Conservation (phyloP, 1,284 basidiomycete genomes). For the Bjerkandera adusta region DNA sequence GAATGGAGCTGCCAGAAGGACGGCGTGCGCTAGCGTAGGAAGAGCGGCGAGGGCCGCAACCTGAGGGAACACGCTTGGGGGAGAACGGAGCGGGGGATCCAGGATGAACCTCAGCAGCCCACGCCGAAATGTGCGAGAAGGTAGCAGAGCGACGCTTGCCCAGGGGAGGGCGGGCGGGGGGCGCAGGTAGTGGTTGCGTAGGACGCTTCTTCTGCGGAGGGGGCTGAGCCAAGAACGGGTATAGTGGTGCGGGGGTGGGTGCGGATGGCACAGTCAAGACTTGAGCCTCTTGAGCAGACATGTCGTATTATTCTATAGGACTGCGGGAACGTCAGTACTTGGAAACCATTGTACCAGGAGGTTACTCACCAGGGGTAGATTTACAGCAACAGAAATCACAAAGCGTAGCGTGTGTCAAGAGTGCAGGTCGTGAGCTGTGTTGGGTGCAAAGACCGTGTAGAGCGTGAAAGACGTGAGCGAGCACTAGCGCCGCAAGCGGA, state of each 20-base stretch:
- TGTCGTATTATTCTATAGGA: no score
- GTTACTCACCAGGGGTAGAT: no score
- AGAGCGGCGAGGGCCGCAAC: slow-evolving; percentile 35
- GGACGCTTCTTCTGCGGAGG: slow-evolving; percentile 34
- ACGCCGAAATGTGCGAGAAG: slow-evolving; percentile 42
- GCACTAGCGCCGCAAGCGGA: neutral
- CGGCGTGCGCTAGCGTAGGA: slow-evolving; percentile 31
- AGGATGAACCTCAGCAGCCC: slow-evolving; percentile 63
- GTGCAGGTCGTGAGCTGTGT: neutral
- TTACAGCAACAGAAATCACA: neutral
- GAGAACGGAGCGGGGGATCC: slow-evolving; percentile 56
- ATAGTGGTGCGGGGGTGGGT: slow-evolving; percentile 21
- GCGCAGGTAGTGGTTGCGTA: slow-evolving; percentile 29
- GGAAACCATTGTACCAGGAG: no score
- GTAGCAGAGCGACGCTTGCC: slow-evolving; percentile 29
- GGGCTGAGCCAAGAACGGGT: slow-evolving; percentile 31
- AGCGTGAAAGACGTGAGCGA: neutral
- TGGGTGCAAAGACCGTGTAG: neutral
- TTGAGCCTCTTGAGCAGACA: slow-evolving; percentile 13
- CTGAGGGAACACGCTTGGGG: slow-evolving; percentile 23
- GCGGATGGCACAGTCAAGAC: slow-evolving; percentile 4
- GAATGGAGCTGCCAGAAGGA: slow-evolving; percentile 30
- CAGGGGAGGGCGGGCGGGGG: slow-evolving; percentile 21
- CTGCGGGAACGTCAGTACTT: no score
- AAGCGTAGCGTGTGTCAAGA: neutral